phyloP scores from a whole-genome alignment of 345 rosid species.

The Brassica cretica region DNA sequence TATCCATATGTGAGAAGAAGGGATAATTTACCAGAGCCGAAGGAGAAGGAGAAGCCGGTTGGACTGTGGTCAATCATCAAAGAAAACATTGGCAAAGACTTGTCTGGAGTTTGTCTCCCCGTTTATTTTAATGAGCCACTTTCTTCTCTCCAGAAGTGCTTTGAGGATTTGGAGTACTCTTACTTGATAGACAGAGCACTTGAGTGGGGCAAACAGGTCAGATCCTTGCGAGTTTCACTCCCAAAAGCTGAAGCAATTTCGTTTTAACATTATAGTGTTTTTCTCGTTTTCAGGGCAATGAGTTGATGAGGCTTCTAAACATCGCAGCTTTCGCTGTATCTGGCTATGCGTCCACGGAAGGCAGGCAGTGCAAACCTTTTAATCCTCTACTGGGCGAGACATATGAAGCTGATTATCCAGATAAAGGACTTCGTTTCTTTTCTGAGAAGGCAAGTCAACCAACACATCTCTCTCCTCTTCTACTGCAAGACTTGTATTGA shows the following conservation, averaged over 20 bases:
- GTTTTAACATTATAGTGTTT: constrained; percentile 28
- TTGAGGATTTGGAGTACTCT: constrained; percentile 97
- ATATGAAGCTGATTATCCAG: constrained; percentile 97
- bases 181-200: constrained; percentile 84
- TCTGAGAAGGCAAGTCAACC: constrained; percentile 74
- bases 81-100: constrained; percentile 97
- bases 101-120: constrained; percentile 98
- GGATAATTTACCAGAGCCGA: constrained; percentile 89
- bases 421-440: constrained; percentile 94
- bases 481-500: constrained; percentile 7
- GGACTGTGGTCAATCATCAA: constrained; percentile 98
- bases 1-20: constrained; percentile 88
- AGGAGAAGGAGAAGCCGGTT: constrained; percentile 95
- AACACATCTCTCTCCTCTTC: constrained; percentile 2
- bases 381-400: constrained; percentile 99
- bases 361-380: constrained; percentile 96
- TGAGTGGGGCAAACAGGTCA: constrained; percentile 98
- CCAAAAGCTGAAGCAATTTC: not conserved
- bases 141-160: constrained; percentile 96
- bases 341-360: constrained; percentile 98
- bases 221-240: constrained; percentile 24
- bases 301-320: constrained; percentile 91
- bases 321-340: constrained; percentile 99
- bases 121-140: constrained; percentile 97
- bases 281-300: constrained; percentile 68